A percentile compares a stretch with the other conserved stretches of the same genome.
phyloP scores from a whole-genome alignment of 805 yeast genomes.

The Ogataea naganishii region DNA sequence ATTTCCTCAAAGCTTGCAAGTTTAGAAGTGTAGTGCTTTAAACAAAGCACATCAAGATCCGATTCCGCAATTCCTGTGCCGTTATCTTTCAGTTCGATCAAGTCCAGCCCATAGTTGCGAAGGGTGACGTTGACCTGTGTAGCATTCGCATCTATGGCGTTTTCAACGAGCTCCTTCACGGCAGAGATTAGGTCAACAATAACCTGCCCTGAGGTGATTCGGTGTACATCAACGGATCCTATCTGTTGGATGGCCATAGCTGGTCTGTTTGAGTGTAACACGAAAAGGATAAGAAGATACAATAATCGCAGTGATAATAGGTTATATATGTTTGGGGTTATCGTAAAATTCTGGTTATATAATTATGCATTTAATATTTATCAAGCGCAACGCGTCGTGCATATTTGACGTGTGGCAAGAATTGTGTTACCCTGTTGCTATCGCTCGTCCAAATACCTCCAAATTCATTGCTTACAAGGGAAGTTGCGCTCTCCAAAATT shows the following conservation, averaged over 20 bases:
- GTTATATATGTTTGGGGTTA: too few species aligned
- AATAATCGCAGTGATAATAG: too few species aligned
- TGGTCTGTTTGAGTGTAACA: background rate
- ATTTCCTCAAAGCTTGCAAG: conserved; percentile 48
- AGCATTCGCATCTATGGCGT: conserved; percentile 74
- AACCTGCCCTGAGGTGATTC: conserved; percentile 89
- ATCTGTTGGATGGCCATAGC: conserved; percentile 26
- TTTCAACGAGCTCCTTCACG: conserved; percentile 81
- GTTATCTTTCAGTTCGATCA: conserved; percentile 60
- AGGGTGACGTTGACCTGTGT: conserved; percentile 59
- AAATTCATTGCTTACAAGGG: too few species aligned
- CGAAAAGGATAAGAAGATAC: background rate
- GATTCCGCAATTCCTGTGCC: conserved; percentile 52
- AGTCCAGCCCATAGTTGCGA: conserved; percentile 63
- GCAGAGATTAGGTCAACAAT: conserved; percentile 70
- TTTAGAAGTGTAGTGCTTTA: conserved; percentile 65
- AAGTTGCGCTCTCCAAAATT: too few species aligned
- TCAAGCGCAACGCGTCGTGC: too few species aligned
- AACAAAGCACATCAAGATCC: conserved; percentile 47
- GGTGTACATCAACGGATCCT: conserved; percentile 48
- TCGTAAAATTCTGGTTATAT: too few species aligned
- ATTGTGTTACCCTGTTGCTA: too few species aligned
- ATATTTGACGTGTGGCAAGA: too few species aligned
- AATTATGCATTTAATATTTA: too few species aligned
- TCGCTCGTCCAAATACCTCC: too few species aligned